Base-by-base conservation (phyloP, 768 basidiomycete species). In the Mycena haematopus region DNA sequence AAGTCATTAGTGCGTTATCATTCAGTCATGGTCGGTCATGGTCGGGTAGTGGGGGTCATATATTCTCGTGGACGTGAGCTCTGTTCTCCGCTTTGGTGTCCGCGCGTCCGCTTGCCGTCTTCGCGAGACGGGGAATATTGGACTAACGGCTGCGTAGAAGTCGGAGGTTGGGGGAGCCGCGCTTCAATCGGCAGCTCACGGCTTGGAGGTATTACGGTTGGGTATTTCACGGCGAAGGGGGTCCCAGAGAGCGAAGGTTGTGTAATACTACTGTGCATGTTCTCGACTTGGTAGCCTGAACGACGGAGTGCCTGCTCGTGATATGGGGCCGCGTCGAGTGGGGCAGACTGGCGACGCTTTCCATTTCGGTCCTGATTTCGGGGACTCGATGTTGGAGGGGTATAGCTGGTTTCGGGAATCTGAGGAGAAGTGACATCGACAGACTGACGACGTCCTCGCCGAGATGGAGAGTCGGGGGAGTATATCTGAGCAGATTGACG, bases 401-500 rank as follows among this genome's bases (percentile, higher is more conserved):
- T 42, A 51, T 66, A 64, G 19, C 53, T 65, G 21, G 6, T 58
- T 51, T 56, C 60, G 7, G 66, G 66, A 11, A 58, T 42, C 51
- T 63, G 68, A 53, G 59, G 65, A 21, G 59, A 44, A 56, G 35
- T 49, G 22, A 60, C 63, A 13, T 60, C 57, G 49, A 50, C 57
- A 27, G 64, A 56, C 27, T 65, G 66, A n/a, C 57, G 49, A 52
- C 64, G 66, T 21, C 50, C 33, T 42, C 57, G 59, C 29, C 55
- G 64, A 10, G 61, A 55, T 14, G 62, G 52, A 4, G 60, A 60
- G 36, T 64, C 63, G 5, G 62, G 62, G 3, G 66, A 68, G 53
- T 65, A 62, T 3, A 69, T 24, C 45, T 66, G 68, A 8, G 68
- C 70, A 35, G 68, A 68, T 42, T 54, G 57, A 14, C 67, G 66